A percentile compares a stretch with the other conserved stretches of the same genome.
phyloP scores from a whole-genome alignment of 2,329 filamentous ascomycete species.

The Fusarium newnesense region DNA sequence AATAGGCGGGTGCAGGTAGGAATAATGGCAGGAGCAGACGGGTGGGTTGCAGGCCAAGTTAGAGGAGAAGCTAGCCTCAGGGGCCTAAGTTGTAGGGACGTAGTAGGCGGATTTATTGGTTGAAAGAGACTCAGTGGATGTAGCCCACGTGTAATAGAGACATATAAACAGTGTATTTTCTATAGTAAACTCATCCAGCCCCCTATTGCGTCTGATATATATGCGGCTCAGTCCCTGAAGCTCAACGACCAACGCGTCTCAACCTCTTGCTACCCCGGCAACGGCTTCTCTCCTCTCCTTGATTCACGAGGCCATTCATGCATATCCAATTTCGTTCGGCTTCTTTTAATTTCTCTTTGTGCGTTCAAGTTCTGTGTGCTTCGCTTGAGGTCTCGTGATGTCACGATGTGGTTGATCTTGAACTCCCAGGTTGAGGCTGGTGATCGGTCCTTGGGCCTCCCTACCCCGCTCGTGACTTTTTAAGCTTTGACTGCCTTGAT shows the following conservation, averaged over 20 bases:
- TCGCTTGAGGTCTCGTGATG: neutral
- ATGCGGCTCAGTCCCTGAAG: neutral
- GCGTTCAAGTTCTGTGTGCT: neutral
- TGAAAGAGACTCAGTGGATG: neutral
- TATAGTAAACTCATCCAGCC: neutral
- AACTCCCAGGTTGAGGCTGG: neutral
- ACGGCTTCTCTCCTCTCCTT: neutral
- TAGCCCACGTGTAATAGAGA: neutral
- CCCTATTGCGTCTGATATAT: conserved; percentile 3
- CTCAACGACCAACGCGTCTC: conserved; percentile 1
- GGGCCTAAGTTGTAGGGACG: conserved; percentile 9
- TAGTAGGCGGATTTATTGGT: neutral
- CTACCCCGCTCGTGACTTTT: neutral
- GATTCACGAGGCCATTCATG: neutral
- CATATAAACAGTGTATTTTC: neutral
- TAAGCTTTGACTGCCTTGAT: neutral
- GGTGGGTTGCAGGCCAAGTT: conserved; percentile 2
- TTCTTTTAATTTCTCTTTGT: conserved; percentile 19
- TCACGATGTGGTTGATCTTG: conserved; percentile 1
- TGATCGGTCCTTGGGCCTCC: neutral
- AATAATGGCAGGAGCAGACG: conserved; percentile 21
- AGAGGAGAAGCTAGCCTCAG: neutral
- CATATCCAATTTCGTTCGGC: conserved; percentile 6
- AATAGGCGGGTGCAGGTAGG: neutral
- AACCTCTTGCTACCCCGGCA: conserved; percentile 9